Evolutionary conservation across 345 rosid genomes (phyloP), one percentile per base, ranked within the genome.

Genomic region (Citrus cavaleriei): DNA sequence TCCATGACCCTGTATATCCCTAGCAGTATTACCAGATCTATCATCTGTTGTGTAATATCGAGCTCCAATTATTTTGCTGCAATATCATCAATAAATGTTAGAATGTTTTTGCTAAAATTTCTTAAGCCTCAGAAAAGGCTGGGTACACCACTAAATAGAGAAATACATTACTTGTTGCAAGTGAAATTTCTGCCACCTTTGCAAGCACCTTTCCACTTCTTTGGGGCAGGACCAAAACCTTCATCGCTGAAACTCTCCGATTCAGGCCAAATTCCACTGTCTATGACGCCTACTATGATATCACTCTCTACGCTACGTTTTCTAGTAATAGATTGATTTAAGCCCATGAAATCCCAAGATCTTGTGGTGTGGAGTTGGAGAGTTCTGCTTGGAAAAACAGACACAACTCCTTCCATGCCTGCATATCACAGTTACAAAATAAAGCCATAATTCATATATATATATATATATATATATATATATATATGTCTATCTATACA

Each of bases 161-260:
- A 42, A 12, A 46, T 46, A 46, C 51, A 0, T 86, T 81, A 86
- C 93, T 88, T 88, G 86, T 88, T 88, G 81, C 91, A 90, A 9
- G 85, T 86, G 78, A 90, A 85, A 72, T 86, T 84, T 68, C 34
- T 0, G 22, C 86, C 85, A 7, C 88, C 85, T 5, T 63, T 30
- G 63, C 90, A 88, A 51, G 7, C 79, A 12, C 90, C 90, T 71
- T 84, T 87, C 91, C 90, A 88, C 42, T 83, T 87, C 55, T 72
- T 42, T 2, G 90, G 90, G n/a, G 85, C 81, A 73, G 86, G 88
- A 72, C 92, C 84, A 59, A 87, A 87, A 32, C 89, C 89, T 77
- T 78, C 59, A 60, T 82, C 89, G n/a, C 32, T 67, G 24, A 90
- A 90, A 74, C 89, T 87, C 2, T 79, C 69, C 1, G 86, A 86